Base-by-base conservation (phyloP, 2,329 filamentous ascomycete species). In the Parafenestella ontariensis region DNA sequence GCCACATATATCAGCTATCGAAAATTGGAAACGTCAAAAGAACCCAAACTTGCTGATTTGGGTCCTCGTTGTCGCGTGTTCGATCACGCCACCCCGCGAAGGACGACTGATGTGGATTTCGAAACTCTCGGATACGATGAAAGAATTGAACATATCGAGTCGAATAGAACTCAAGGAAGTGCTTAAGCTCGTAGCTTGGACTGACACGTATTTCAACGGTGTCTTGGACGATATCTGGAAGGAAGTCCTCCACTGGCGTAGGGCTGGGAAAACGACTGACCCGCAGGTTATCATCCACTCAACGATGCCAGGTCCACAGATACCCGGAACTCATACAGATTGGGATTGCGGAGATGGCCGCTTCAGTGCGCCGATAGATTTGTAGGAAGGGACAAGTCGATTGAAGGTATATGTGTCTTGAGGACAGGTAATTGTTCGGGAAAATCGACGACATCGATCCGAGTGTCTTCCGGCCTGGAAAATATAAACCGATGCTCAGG, bases 141-240 rank as follows among this genome's bases (percentile, higher is more conserved):
- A 52, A 18, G 58, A 66, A 44, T 24, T 66, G 15, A 45, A 17
- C 2, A 43, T 58, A 5, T 15, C n/a, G 18, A 52, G 34, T 7
- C 36, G 42, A 36, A 28, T 20, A 3, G 59, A 58, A 8, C 44
- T 70, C 3, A 49, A 63, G 41, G 31, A n/a, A 23, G 21, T 21
- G 2, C 37, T 71, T 46, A 47, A 54, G 37, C 42, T 51, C 21
- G 59, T 70, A 1, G 65, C 66, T n/a, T 71, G 65, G 66, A 64
- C 61, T 5, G 64, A 69, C 44, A 21, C 45, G 0, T 62, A 58
- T 34, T 67, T 70, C 36, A 47, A 46, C 13, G 48, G 45, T 24
- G 45, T 43, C 18, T 21, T 68, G 8, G 26, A 50, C 6, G 41
- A 26, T 0, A 49, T 67, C 5, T 65, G 58, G 65, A 42, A 51